A percentile compares a stretch with the other conserved stretches of the same genome.
These are phyloP conservation scores for Lichenothelia convexa DNA, from an alignment of 495 filamentous ascomycete genomes.

Conservation along the genomic window DNA sequence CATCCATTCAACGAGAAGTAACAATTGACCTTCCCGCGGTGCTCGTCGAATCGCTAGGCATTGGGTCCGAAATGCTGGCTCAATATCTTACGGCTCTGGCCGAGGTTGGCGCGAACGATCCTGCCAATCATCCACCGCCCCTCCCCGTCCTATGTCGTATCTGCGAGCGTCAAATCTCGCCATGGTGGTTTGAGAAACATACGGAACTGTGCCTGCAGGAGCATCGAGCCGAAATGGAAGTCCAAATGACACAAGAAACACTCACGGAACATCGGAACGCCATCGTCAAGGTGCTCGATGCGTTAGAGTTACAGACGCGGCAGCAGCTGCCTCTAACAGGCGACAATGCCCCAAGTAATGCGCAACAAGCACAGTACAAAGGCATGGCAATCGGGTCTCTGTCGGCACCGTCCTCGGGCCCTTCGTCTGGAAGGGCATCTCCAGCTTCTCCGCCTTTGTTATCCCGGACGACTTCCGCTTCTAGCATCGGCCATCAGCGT, in stretches of 20 bases:
- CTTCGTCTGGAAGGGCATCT: constrained; percentile 45
- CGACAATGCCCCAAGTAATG: constrained; percentile 30
- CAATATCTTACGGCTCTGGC: constrained; percentile 80
- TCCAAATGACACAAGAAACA: constrained; percentile 83
- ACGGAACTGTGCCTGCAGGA: constrained; percentile 92
- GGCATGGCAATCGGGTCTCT: constrained; percentile 70
- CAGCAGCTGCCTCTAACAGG: constrained; percentile 36
- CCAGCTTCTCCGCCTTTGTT: constrained; percentile 46
- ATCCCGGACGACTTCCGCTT: constrained; percentile 65
- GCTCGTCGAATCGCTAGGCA: constrained; percentile 85
- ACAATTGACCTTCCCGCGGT: constrained; percentile 83
- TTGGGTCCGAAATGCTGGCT: constrained; percentile 86
- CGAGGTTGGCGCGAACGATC: constrained; percentile 68
- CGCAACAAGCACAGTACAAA: constrained; percentile 70
- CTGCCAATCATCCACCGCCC: constrained; percentile 66
- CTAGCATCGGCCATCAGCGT: constrained; percentile 51
- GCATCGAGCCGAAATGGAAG: constrained; percentile 91
- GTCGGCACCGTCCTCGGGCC: constrained; percentile 37
- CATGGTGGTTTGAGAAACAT: constrained; percentile 99
- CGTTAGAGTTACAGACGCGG: constrained; percentile 64
- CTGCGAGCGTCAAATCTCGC: constrained; percentile 92
- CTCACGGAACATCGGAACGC: constrained; percentile 83
- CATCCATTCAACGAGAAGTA: constrained; percentile 74
- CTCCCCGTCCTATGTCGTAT: constrained; percentile 86
- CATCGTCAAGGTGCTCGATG: constrained; percentile 92